These are phyloP conservation scores for Clathrus columnatus DNA, from an alignment of 768 basidiomycete species.

Conservation along the genomic window DNA sequence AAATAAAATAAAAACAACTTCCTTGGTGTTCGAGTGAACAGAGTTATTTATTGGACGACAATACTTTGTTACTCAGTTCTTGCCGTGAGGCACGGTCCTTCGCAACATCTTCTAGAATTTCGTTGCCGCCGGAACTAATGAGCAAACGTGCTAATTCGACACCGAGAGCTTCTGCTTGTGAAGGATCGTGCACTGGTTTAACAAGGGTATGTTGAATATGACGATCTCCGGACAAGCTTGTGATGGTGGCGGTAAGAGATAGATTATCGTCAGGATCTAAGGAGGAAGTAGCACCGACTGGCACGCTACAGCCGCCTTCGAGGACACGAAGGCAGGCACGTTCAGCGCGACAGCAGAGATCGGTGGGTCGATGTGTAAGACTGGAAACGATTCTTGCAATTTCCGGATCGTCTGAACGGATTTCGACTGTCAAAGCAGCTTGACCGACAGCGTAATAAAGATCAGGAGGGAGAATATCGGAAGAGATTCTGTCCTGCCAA, in stretches of 20 bases:
- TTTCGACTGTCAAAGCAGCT: constrained; percentile 85
- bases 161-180: constrained; percentile 66
- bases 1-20: no score
- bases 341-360: constrained; percentile 75
- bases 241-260: constrained; percentile 73
- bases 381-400: constrained; percentile 54
- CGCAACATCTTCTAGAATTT: constrained; percentile 80
- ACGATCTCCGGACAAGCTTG: constrained; percentile 61
- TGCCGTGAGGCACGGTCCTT: constrained; percentile 36
- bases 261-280: constrained; percentile 33
- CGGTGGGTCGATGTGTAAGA: constrained; percentile 69
- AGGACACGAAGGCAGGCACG: constrained; percentile 80
- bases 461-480: constrained; percentile 63
- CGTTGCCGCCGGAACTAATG: constrained; percentile 61
- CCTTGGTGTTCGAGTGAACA: no score
- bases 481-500: constrained; percentile 63
- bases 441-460: constrained; percentile 90
- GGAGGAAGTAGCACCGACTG: constrained; percentile 70
- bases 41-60: not conserved
- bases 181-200: constrained; percentile 38
- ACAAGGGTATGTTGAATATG: constrained; percentile 63
- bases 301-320: constrained; percentile 96
- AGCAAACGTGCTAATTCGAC: constrained; percentile 53
- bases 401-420: constrained; percentile 55
- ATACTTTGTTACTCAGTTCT: not conserved